Conservation (phyloP, 768 basidiomycete species). For the Suillus americanus region DNA sequence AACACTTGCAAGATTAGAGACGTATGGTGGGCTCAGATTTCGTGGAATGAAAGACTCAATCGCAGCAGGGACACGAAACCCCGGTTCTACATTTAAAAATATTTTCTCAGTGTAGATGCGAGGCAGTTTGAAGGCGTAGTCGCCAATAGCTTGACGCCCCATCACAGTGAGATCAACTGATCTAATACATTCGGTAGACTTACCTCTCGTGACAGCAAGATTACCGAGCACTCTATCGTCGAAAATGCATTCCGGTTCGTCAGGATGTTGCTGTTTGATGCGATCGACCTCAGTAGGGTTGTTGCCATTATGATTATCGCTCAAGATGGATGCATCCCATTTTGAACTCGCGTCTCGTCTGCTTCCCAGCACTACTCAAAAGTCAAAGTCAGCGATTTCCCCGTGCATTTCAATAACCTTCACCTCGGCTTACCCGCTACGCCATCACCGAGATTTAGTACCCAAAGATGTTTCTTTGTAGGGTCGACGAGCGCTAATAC, state of each 20-base stretch:
- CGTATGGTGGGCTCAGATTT: conserved; percentile 52
- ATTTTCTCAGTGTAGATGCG: conserved; percentile 44
- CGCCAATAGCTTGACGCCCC: conserved; percentile 45
- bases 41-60: conserved; percentile 43
- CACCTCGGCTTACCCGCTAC: conserved; percentile 40
- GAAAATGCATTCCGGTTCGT: conserved; percentile 40
- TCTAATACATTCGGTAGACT: conserved; percentile 14
- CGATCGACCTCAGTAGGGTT: conserved; percentile 40
- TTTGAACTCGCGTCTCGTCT: conserved; percentile 36
- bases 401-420: background rate
- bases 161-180: background rate
- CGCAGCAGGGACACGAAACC: conserved; percentile 35
- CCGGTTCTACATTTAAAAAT: conserved; percentile 41
- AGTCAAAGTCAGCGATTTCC: background rate
- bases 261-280: conserved; percentile 48
- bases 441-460: conserved; percentile 57
- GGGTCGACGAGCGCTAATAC: conserved; percentile 49
- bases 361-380: conserved; percentile 42
- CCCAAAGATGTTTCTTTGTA: conserved; percentile 44
- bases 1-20: conserved; percentile 45
- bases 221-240: conserved; percentile 51
- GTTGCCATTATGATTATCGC: conserved; percentile 49
- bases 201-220: conserved; percentile 37
- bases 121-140: conserved; percentile 54
- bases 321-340: conserved; percentile 25